Evolutionary conservation across 2,329 filamentous ascomycete species (phyloP), one percentile per base, ranked within the genome.

Genomic region (Emmonsiellopsis sp.): DNA sequence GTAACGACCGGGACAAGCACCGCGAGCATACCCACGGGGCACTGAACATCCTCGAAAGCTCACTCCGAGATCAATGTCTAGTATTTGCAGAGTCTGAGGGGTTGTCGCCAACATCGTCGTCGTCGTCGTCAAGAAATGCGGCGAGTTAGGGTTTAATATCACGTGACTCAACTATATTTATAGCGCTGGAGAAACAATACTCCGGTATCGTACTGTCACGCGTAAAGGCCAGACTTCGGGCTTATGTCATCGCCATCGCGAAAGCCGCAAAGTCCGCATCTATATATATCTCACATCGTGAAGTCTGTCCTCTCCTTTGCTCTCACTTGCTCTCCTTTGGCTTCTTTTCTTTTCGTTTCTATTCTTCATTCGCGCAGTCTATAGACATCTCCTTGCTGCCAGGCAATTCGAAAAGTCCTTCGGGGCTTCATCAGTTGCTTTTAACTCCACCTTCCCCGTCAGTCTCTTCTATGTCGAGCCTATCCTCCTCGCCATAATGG

Each of bases 21-120:
- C 65, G 69, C 63, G 72, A 70, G 62, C 75, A 79, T 65, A 73
- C 65, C 72, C 73, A 76, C 33, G 67, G 63, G 34, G 62, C 59
- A 54, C 62, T 62, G 50, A 69, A 62, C 74, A 76, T 76, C 55
- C 58, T 59, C 56, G 37, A 33, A 5, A 4, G 13, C 13, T 10
- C 36, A 10, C 1, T 9, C 36, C 36, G 13, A 39, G 36, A 39
- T 39, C 36, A 39, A n/a, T 3, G 36, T 39, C 9, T 7, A n/a
- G 9, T 39, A n/a, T 39, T n/a, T 39, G 36, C 9, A 10, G 36
- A 39, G 36, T 39, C 9, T 39, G 3, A 10, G 13, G 9, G 13
- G 36, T 39, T 39, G 36, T n/a, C 9, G 36, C 36, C 13, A n/a
- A 10, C 8, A 17, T 7, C 33, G 32, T 9, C 11, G 45, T 36